A percentile compares a stretch with the other conserved stretches of the same genome.
These are phyloP conservation scores for Plasmodium adleri DNA, from an alignment of 169 alveolate genomes.

Conservation along the genomic window DNA sequence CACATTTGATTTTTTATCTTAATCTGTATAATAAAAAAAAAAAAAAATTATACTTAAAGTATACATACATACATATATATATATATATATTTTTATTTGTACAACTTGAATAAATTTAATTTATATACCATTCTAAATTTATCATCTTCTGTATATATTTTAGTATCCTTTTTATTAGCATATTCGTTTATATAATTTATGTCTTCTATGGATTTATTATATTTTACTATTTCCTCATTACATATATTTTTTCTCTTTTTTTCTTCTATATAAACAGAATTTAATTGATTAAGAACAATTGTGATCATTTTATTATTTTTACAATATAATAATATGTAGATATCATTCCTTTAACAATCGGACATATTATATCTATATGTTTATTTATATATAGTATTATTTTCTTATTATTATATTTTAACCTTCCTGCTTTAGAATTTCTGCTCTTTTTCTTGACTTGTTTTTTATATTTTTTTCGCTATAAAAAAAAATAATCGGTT, in stretches of 20 bases:
- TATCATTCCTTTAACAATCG: too few relatives aligned
- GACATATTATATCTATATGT: too few relatives aligned
- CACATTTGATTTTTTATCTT: background rate
- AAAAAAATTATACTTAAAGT: background rate
- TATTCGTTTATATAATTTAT: slow-evolving; percentile 25
- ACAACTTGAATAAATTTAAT: slow-evolving; percentile 10
- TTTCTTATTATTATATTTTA: slow-evolving; percentile 1
- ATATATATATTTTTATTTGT: slow-evolving; percentile 9
- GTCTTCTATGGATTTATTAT: slow-evolving; percentile 10
- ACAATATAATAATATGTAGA: too few relatives aligned
- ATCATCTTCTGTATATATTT: slow-evolving; percentile 1
- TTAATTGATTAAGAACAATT: too few relatives aligned
- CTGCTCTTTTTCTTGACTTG: slow-evolving; percentile 10
- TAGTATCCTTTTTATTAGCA: slow-evolving; percentile 18
- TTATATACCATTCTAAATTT: slow-evolving; percentile 20
- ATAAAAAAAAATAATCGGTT: slow-evolving; percentile 1
- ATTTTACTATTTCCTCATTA: slow-evolving; percentile 12
- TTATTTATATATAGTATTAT: background rate
- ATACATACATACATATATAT: background rate
- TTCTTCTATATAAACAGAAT: background rate
- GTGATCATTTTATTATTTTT: too few relatives aligned
- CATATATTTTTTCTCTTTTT: slow-evolving; percentile 11
- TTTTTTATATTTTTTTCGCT: slow-evolving; percentile 26
- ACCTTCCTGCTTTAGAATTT: slow-evolving; percentile 42
- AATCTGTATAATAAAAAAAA: background rate